phyloP scores from a whole-genome alignment of 768 basidiomycete genomes.

The Macrolepiota albuminosa region DNA sequence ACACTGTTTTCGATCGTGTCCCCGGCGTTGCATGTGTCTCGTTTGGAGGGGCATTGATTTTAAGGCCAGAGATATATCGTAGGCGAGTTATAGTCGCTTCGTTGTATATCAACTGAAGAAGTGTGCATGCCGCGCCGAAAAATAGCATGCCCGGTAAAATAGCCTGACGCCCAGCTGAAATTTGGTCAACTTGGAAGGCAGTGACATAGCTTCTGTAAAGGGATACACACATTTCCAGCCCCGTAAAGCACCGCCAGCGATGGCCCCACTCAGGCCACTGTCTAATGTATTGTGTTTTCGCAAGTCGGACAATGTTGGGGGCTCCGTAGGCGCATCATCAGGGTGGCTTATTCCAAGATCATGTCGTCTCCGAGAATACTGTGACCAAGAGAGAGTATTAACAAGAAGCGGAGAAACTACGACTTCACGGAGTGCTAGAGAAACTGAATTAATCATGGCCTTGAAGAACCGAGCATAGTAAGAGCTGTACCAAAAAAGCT shows the following conservation, averaged over 20 bases:
- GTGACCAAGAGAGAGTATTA: slow-evolving; percentile 36
- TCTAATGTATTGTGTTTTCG: slow-evolving; percentile 62
- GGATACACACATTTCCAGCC: slow-evolving; percentile 52
- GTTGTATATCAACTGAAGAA: slow-evolving; percentile 68
- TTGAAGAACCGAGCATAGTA: neutral
- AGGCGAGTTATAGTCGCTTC: slow-evolving; percentile 60
- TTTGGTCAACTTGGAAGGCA: neutral
- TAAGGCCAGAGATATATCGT: slow-evolving; percentile 42
- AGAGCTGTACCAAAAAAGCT: slow-evolving; percentile 71
- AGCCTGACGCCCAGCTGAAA: slow-evolving; percentile 56
- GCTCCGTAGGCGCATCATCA: slow-evolving; percentile 2
- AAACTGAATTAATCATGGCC: neutral
- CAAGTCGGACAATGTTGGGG: slow-evolving; percentile 46
- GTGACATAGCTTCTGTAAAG: neutral
- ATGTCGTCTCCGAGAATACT: slow-evolving; percentile 41
- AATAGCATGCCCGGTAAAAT: slow-evolving; percentile 57
- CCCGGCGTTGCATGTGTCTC: slow-evolving; percentile 9
- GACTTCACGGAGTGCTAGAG: slow-evolving; percentile 70
- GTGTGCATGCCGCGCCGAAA: slow-evolving; percentile 49
- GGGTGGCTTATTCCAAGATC: slow-evolving; percentile 20
- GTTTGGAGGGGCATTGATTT: slow-evolving; percentile 15
- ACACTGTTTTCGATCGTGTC: slow-evolving; percentile 17
- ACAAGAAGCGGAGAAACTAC: slow-evolving; percentile 60
- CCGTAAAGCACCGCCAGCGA: slow-evolving; percentile 57
- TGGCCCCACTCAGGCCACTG: slow-evolving; percentile 65